These are phyloP conservation scores for Vitis amurensis DNA, from an alignment of 164 flowering plant species.

Conservation along the genomic window DNA sequence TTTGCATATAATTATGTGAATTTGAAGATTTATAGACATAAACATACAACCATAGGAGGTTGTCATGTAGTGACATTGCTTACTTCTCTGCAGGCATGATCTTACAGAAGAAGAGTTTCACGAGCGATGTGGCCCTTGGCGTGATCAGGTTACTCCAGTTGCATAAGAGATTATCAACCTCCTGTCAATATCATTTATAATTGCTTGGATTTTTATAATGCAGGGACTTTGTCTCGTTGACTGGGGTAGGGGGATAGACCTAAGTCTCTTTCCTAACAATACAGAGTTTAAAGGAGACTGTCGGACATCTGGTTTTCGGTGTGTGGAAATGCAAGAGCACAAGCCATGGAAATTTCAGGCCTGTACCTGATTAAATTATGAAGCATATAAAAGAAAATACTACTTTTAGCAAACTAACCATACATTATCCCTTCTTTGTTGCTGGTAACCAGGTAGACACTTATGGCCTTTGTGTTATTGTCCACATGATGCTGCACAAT, in stretches of 20 bases:
- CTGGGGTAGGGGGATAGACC: conserved; percentile 96
- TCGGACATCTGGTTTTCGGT: conserved; percentile 89
- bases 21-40: too few relatives aligned
- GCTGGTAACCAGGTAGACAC: conserved; percentile 64
- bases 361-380: conserved; percentile 12
- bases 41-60: not conserved
- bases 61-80: not conserved
- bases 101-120: conserved; percentile 55
- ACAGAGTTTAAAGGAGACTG: conserved; percentile 72
- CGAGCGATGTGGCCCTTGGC: conserved; percentile 71
- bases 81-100: conserved; percentile 51
- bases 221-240: conserved; percentile 99
- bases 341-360: conserved; percentile 92
- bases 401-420: not conserved
- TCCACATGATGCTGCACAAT: conserved; percentile 86
- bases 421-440: not conserved
- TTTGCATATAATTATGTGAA: too few relatives aligned
- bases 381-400: not conserved
- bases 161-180: not conserved
- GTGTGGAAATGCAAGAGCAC: conserved; percentile 83
- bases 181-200: not conserved
- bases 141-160: conserved; percentile 62
- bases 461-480: conserved; percentile 84
- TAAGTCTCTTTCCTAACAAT: conserved; percentile 63
- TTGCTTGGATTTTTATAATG: conserved; percentile 8